Base-by-base conservation (phyloP, 2,329 filamentous ascomycete species). In the Trichoderma citrinoviride region DNA sequence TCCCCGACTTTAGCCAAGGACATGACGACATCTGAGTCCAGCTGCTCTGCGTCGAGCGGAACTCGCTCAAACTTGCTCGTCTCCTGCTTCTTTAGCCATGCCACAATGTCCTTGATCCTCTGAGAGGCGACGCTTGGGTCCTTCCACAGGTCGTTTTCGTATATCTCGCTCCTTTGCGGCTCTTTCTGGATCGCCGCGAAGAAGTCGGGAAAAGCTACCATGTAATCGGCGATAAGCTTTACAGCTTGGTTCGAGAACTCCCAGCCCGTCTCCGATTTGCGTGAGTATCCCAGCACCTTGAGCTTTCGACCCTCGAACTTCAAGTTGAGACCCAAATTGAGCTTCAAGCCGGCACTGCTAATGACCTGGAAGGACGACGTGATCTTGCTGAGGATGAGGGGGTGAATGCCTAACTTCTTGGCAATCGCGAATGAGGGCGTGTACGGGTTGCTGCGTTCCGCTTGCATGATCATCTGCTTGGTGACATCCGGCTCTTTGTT, bases 231-330 rank as follows among this genome's bases (percentile, higher is more conserved):
- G 61, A 99, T 86, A 61, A 99, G 79, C 52, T 89, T 84, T 65
- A 97, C 83, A 1, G 95, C 93, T 70, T 91, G 89, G 56, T 87
- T 84, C 72, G 93, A 97, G 76, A 97, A 99, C 77, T 99, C 95
- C 96, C 96, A 99, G 6, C 96, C 95, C 29, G 87, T 90, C 14
- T 87, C 82, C 4, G 88, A 89, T 73, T 95, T 95, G 71, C 93
- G 90, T 25, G 94, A 97, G 77, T 97, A 99, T 0, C 95, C 95
- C 37, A 99, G 80, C 7, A 99, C 95, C 79, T 99, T 99, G 71
- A 93, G 85, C 78, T 97, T 97, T 79, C 92, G 94, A 2, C 87
- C 92, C 75, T 99, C 95, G 66, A 99, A 99, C 76, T 99, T 99
- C 70, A 99, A 83, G 73, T 99, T 99, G 67, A 99, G 82, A 0